Evolutionary conservation across 2,329 filamentous ascomycete species (phyloP), one percentile per base, ranked within the genome.

Genomic region (Metarhizium humberi): DNA sequence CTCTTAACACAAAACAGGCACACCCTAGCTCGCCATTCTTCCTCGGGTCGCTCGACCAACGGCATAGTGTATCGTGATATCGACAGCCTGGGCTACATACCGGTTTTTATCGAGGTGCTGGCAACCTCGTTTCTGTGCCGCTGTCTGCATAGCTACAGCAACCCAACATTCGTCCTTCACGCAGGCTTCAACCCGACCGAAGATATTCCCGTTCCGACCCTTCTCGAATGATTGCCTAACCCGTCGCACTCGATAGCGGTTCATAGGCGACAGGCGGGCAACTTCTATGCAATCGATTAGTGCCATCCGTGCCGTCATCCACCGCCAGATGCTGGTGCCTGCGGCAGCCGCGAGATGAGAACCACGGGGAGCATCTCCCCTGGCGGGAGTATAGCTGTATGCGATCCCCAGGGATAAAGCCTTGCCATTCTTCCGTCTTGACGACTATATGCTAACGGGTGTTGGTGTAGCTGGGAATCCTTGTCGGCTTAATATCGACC

Each of bases 401-500:
- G 85, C 73, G 38, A 48, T 49, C 16, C 40, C 30, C 29, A 32
- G 16, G 5, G 11, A 40, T 16, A n/a, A 25, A 29, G 32, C 38
- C 8, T 25, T 34, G 38, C 50, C 58, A 47, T 50, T 25, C 29
- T 34, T 34, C 32, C 32, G 2, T 45, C 34, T 36, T 16, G 42
- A 50, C 16, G 6, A 10, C 51, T n/a, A 14, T 49, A 25, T 49
- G 48, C 40, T 58, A 53, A 56, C 50, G 16, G 61, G 67, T 43
- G 54, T 53, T 40, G 51, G 42, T 29, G 32, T 67, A 95, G 90
- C 81, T 97, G 67, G 94, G 94, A 66, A 91, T 99, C 68, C 73
- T 96, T 60, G 92, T 96, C 68, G 94, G 94, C 64, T 81, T 99
- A 61, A 71, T 96, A 63, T 97, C 92, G 56, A 96, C 94, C 57